Conservation (phyloP, 192 early-diverging fungal genomes). For the Backusella luteola region DNA sequence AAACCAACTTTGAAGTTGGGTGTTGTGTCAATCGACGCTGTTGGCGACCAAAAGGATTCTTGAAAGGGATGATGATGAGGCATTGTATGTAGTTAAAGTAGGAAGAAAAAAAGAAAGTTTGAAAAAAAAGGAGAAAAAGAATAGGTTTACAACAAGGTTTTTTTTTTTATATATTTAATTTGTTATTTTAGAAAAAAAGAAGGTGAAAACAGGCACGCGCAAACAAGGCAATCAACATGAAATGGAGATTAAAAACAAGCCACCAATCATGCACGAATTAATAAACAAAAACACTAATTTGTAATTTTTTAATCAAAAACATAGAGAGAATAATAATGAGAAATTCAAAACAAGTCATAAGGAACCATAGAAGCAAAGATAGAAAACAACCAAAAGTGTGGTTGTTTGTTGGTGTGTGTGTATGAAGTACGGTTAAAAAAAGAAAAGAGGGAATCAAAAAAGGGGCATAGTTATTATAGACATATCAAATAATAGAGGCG, state of each 20-base stretch:
- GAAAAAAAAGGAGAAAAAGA: not conserved
- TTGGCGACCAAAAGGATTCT: slow-evolving; percentile 26
- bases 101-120: not conserved
- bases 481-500: not conserved
- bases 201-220: not conserved
- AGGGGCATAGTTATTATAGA: not conserved
- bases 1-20: slow-evolving; percentile 44
- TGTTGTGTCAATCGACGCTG: slow-evolving; percentile 10
- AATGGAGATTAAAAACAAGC: not conserved
- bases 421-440: not conserved
- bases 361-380: not conserved
- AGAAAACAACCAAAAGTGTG: not conserved
- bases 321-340: not conserved
- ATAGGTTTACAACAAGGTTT: not conserved
- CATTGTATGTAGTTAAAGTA: not conserved
- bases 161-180: not conserved
- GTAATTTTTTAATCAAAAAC: not conserved
- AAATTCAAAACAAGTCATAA: not conserved
- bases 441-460: not conserved
- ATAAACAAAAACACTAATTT: not conserved
- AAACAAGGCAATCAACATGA: not conserved
- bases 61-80: slow-evolving; percentile 20
- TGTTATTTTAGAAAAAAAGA: not conserved
- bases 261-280: not conserved
- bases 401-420: not conserved